Conservation (phyloP, 345 rosid genomes). For the Brassica incana region DNA sequence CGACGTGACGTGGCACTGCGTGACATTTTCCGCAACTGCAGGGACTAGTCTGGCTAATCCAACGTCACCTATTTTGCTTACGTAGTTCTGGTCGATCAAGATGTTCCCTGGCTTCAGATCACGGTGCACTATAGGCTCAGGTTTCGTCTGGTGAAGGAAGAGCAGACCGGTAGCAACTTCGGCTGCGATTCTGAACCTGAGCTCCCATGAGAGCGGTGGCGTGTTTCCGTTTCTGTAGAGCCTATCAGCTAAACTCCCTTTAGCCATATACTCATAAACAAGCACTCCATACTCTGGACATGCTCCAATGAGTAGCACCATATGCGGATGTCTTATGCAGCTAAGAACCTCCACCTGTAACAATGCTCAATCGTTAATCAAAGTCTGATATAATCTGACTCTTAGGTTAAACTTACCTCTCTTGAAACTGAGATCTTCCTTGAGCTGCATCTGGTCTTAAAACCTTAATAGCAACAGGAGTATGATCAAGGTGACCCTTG, state of each 20-base stretch:
- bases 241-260: constrained; percentile 85
- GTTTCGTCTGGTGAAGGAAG: constrained; percentile 93
- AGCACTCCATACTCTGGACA: constrained; percentile 88
- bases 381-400: not conserved
- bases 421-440: constrained; percentile 83
- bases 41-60: constrained; percentile 91
- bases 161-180: constrained; percentile 82
- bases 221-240: constrained; percentile 52
- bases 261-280: constrained; percentile 89
- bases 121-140: constrained; percentile 96
- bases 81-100: constrained; percentile 77
- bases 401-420: constrained; percentile 56
- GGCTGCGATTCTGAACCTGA: constrained; percentile 81
- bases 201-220: constrained; percentile 80
- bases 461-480: constrained; percentile 82
- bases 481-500: constrained; percentile 80
- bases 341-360: constrained; percentile 82
- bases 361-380: not conserved
- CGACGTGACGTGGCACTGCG: constrained; percentile 71
- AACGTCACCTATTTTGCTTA: constrained; percentile 82
- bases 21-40: constrained; percentile 68
- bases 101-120: constrained; percentile 94
- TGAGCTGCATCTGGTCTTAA: constrained; percentile 93
- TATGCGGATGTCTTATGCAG: constrained; percentile 92
- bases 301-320: constrained; percentile 95